These are phyloP conservation scores for Lasiodiplodia sp. DNA, from an alignment of 2,329 filamentous ascomycete genomes.

Conservation along the genomic window DNA sequence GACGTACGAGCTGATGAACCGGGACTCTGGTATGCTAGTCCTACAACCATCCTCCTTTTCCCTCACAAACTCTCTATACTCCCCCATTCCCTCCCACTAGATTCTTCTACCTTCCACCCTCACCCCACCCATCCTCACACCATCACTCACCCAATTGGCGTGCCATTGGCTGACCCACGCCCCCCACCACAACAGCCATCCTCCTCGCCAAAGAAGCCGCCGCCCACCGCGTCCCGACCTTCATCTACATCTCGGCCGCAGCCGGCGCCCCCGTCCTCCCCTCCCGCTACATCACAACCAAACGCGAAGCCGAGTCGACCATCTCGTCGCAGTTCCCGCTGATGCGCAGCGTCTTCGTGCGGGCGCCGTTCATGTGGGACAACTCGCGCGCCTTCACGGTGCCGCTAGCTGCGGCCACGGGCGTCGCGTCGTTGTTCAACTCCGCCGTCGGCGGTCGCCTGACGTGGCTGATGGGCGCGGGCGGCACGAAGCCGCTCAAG, in stretches of 20 bases:
- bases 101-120: no score
- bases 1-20: slow-evolving; percentile 97
- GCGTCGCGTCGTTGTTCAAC: slow-evolving; percentile 79
- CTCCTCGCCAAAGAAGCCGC: slow-evolving; percentile 80
- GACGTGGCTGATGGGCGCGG: slow-evolving; percentile 78
- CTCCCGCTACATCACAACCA: slow-evolving; percentile 85
- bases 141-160: neutral
- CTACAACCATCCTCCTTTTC: neutral
- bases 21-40: slow-evolving; percentile 67
- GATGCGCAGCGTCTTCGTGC: slow-evolving; percentile 81
- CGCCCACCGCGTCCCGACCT: slow-evolving; percentile 69
- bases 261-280: slow-evolving; percentile 86
- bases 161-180: neutral
- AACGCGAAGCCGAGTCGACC: slow-evolving; percentile 84
- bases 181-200: slow-evolving; percentile 63
- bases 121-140: neutral
- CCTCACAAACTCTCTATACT: no score
- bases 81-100: neutral
- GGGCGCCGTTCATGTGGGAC: slow-evolving; percentile 91
- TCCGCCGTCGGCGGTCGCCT: slow-evolving; percentile 77
- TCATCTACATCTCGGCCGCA: slow-evolving; percentile 89
- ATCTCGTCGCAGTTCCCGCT: slow-evolving; percentile 76
- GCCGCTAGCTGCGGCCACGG: slow-evolving; percentile 80
- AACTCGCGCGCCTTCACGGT: slow-evolving; percentile 80
- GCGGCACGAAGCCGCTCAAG: slow-evolving; percentile 84